phyloP scores from a whole-genome alignment of 345 rosid species.

The Eucalyptus sp. region DNA sequence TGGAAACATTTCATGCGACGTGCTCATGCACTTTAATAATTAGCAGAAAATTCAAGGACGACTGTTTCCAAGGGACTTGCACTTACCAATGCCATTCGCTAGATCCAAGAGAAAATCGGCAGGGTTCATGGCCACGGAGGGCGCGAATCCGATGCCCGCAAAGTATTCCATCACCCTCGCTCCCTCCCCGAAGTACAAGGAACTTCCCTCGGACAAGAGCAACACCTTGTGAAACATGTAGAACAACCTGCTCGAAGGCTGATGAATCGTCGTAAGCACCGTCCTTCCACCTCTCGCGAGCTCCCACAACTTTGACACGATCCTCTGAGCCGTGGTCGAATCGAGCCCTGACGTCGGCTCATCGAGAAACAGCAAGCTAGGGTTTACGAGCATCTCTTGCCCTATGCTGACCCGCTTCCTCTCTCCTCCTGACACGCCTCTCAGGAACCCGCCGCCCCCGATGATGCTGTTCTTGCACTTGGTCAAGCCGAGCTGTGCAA shows the following conservation, averaged over 20 bases:
- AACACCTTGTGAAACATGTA: constrained; percentile 51
- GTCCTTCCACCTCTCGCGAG: constrained; percentile 34
- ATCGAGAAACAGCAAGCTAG: constrained; percentile 38
- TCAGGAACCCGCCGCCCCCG: constrained; percentile 13
- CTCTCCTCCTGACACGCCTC: constrained; percentile 57
- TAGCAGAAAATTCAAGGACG: neutral
- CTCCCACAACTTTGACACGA: constrained; percentile 28
- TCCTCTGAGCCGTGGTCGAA: constrained; percentile 46
- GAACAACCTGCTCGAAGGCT: constrained; percentile 48
- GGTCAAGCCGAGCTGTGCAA: constrained; percentile 27
- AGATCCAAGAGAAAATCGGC: constrained; percentile 46
- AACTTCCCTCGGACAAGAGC: constrained; percentile 35
- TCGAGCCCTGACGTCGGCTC: constrained; percentile 57
- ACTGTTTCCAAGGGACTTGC: neutral
- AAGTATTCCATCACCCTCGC: constrained; percentile 36
- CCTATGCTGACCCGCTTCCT: constrained; percentile 46
- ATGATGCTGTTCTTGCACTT: constrained; percentile 29
- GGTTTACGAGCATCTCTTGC: constrained; percentile 47
- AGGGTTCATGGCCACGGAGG: constrained; percentile 44
- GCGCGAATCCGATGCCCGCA: constrained; percentile 19
- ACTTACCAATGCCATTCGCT: constrained; percentile 25
- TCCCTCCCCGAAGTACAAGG: constrained; percentile 38
- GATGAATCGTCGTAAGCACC: constrained; percentile 43
- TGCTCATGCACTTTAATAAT: neutral
- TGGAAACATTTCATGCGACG: neutral